Evolutionary conservation across 78 protist species (phyloP), one percentile per base, ranked within the genome.

Genomic region (Dictyostelium capitatum): DNA sequence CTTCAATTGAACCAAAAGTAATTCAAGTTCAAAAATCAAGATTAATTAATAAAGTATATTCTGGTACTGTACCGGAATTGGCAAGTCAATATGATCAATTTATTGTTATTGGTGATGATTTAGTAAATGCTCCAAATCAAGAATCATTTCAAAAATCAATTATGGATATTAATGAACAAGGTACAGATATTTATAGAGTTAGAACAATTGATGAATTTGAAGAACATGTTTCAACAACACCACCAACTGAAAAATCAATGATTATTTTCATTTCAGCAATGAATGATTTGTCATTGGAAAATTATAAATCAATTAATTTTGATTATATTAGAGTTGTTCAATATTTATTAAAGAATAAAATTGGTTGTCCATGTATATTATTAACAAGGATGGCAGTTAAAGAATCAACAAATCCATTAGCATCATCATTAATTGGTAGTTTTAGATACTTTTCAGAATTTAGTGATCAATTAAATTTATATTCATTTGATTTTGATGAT

Each of bases 361-460:
- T 19, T 6, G 50, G 47, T 28, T 82, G n/a, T 17, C 51, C 2
- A 12, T 32, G 2, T 15, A 64, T 20, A 8, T 56, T 41, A 43
- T 30, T 48, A 69, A 54, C 28, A 4, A 67, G n/a, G n/a, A n/a
- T n/a, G n/a, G n/a, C n/a, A n/a, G n/a, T n/a, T n/a, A n/a, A n/a
- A n/a, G n/a, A n/a, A n/a, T n/a, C n/a, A n/a, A n/a, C n/a, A n/a
- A n/a, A 59, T 59, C 10, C 69, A 59, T 59, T 59, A 8, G 69
- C 69, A 59, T 64, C 83, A 4, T 57, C 82, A n/a, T 41, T 84
- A 41, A 84, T 84, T 57, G 91, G 91, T 14, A 28, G 30, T 8
- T 47, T 50, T 3, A 37, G 82, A 46, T 59, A 84, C 82, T 47
- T 59, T 67, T 46, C 17, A 9, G 79, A 67, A 47, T 59, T 56